phyloP scores from a whole-genome alignment of 2,329 filamentous ascomycete genomes.

The Arthroderma sp. region DNA sequence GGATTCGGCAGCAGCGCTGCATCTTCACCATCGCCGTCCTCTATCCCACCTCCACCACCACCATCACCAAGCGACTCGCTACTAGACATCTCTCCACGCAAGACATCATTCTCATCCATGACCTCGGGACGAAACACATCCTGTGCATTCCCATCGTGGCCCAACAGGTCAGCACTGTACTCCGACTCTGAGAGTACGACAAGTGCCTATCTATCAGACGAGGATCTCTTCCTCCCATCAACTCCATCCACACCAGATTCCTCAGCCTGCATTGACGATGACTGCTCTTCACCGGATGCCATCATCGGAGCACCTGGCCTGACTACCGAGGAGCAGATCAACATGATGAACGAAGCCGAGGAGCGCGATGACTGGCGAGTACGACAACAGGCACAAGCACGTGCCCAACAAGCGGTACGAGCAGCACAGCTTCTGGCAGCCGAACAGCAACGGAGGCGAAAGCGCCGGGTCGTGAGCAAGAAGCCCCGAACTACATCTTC shows the following conservation, averaged over 20 bases:
- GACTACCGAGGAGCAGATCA: slow-evolving; percentile 29
- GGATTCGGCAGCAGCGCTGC: slow-evolving; percentile 9
- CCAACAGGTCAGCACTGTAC: slow-evolving; percentile 28
- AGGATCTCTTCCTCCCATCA: slow-evolving; percentile 27
- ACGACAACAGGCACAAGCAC: slow-evolving; percentile 28
- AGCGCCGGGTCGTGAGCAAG: slow-evolving; percentile 12
- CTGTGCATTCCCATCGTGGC: slow-evolving; percentile 34
- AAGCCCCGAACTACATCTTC: slow-evolving; percentile 14
- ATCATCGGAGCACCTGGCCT: slow-evolving; percentile 16
- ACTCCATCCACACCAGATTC: slow-evolving; percentile 13
- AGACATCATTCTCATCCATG: slow-evolving; percentile 27
- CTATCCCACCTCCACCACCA: slow-evolving; percentile 25
- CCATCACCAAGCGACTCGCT: slow-evolving; percentile 26
- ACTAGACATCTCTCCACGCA: slow-evolving; percentile 29
- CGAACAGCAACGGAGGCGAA: slow-evolving; percentile 13
- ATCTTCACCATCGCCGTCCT: slow-evolving; percentile 17
- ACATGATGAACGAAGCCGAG: slow-evolving; percentile 22
- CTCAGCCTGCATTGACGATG: background rate
- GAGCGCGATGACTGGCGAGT: slow-evolving; percentile 25
- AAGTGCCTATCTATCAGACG: slow-evolving; percentile 30
- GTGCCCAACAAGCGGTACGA: slow-evolving; percentile 28
- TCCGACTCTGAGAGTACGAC: slow-evolving; percentile 20
- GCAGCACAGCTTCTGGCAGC: slow-evolving; percentile 19
- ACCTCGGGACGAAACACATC: slow-evolving; percentile 26
- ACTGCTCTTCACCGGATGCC: slow-evolving; percentile 8